Base-by-base conservation (phyloP, 306 rosid genomes). In the Abrus precatorius region DNA sequence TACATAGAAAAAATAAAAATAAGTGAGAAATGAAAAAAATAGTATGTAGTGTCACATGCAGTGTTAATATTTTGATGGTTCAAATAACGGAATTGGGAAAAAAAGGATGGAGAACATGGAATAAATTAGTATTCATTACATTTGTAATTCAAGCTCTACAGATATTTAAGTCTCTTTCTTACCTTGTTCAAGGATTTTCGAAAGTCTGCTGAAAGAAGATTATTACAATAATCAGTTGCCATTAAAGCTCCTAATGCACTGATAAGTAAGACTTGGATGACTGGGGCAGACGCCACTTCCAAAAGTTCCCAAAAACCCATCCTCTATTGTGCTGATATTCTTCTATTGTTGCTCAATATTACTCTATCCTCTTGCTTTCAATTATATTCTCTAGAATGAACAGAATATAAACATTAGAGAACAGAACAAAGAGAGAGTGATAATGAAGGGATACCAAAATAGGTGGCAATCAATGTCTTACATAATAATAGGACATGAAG, bases 171-270 rank as follows among this genome's bases (percentile, higher is more conserved):
- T 41, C 27, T 9, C 11, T 62, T 34, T 13, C 28, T 75, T 60
- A 93, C 98, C 94, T 80, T 90, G 86, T 94, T 94, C 79, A 94
- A 77, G 59, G 96, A 84, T 20, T 40, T 81, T 38, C 92, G 73
- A 9, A 92, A 85, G 3, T 84, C 88, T 0, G 57, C 12, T 0
- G 94, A 89, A 10, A 94, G 96, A 84, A 92, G 85, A 71, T 90
- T 83, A 69, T 80, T 71, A 64, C 77, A 82, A 30, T 74, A 72
- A 10, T 69, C 72, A 70, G 92, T 86, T 32, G 98, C 88, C 85
- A 94, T 12, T 80, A 82, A 89, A 66, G 94, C 98, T 72, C 97
- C 98, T 41, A 92, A 57, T 7, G 87, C 55, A 78, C 91, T 84
- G 45, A 94, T 86, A 9, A 94, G 45, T 11, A 92, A 82, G 78